Percentiles rank a stretch among this genome's conserved stretches.
These are phyloP conservation scores for Lentinus polychrous DNA, from an alignment of 1,284 basidiomycete genomes.

Conservation along the genomic window DNA sequence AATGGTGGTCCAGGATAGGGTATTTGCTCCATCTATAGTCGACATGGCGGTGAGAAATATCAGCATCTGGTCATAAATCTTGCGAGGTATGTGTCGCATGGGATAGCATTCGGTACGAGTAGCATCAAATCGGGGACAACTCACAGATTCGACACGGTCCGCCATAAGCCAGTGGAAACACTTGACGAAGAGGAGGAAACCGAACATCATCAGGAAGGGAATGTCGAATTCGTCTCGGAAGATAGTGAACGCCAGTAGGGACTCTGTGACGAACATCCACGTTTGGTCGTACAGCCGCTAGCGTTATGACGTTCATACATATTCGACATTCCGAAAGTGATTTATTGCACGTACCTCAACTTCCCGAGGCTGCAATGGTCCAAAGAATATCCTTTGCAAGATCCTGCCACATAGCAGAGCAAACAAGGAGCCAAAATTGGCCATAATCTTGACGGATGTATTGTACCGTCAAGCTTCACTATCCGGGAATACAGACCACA, in stretches of 20 bases:
- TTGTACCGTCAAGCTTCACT: slow-evolving; percentile 2
- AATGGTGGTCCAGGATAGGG: slow-evolving; percentile 79
- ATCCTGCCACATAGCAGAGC: slow-evolving; percentile 72
- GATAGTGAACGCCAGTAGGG: slow-evolving; percentile 91
- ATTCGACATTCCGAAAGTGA: slow-evolving; percentile 2
- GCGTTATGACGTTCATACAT: slow-evolving; percentile 4
- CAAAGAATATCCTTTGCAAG: slow-evolving; percentile 89
- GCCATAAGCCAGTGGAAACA: slow-evolving; percentile 97
- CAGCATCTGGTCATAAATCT: background rate
- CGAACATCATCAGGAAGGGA: slow-evolving; percentile 90
- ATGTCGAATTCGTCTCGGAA: slow-evolving; percentile 93
- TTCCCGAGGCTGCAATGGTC: slow-evolving; percentile 81
- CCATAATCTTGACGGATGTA: slow-evolving; percentile 62
- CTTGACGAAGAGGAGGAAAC: slow-evolving; percentile 89
- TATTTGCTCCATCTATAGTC: slow-evolving; percentile 87
- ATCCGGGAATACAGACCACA: background rate
- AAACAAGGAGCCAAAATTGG: slow-evolving; percentile 84
- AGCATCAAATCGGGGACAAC: slow-evolving; percentile 22
- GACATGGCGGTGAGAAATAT: background rate
- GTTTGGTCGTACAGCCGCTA: slow-evolving; percentile 91
- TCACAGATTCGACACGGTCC: slow-evolving; percentile 93
- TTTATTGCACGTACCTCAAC: slow-evolving; percentile 71
- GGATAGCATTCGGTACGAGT: too few species aligned
- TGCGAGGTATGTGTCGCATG: background rate
- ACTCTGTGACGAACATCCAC: slow-evolving; percentile 98